These are phyloP conservation scores for Penicillium sp. DNA, from an alignment of 2,329 filamentous ascomycete genomes.

Conservation along the genomic window DNA sequence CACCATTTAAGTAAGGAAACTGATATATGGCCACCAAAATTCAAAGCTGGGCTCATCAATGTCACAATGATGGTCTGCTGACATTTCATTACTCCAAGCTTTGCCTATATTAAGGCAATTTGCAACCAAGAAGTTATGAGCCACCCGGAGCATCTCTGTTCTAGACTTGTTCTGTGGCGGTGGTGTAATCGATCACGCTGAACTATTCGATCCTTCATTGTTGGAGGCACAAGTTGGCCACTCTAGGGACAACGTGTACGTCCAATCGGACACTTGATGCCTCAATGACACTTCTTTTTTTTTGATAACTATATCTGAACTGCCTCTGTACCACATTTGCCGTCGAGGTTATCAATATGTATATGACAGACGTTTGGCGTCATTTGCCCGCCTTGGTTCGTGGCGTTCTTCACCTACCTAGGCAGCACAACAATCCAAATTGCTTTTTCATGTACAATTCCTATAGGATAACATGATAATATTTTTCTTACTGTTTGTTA, in stretches of 20 bases:
- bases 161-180: slow-evolving; percentile 6
- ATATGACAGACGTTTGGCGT: background rate
- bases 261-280: background rate
- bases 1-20: slow-evolving; percentile 2
- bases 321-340: background rate
- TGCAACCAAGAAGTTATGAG: background rate
- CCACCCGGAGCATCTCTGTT: background rate
- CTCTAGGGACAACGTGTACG: background rate
- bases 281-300: background rate
- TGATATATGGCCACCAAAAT: background rate
- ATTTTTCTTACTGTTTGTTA: too few species aligned
- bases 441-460: too few species aligned
- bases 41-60: background rate
- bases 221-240: background rate
- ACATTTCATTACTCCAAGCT: background rate
- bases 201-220: background rate
- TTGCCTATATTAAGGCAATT: background rate
- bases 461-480: background rate
- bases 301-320: background rate
- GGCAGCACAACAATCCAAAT: background rate
- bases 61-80: slow-evolving; percentile 6
- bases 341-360: background rate
- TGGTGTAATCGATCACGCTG: background rate
- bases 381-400: background rate
- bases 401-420: background rate